Percentiles rank a stretch among this genome's conserved stretches.
These are phyloP conservation scores for Chytridium lagenaria DNA, from an alignment of 371 early-diverging fungal species.

Conservation along the genomic window DNA sequence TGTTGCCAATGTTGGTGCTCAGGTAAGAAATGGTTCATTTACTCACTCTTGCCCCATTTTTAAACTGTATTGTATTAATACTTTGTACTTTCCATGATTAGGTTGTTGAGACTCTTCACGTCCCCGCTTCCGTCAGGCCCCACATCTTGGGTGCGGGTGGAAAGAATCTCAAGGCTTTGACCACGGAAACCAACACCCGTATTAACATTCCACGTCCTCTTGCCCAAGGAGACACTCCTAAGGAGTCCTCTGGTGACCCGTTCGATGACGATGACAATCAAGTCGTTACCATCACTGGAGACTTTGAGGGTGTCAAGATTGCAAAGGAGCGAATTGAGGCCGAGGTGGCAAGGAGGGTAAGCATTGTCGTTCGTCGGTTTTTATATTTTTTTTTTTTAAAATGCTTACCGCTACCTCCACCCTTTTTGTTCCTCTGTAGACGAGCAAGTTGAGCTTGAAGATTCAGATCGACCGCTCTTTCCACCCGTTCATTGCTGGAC, in stretches of 20 bases:
- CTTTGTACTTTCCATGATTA: conserved; percentile 23
- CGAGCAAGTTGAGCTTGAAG: conserved; percentile 55
- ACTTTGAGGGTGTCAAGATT: conserved; percentile 77
- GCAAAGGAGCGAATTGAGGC: conserved; percentile 88
- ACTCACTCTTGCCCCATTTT: too few relatives aligned
- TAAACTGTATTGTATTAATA: too few relatives aligned
- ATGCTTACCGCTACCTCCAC: neutral
- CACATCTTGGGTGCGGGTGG: conserved; percentile 89
- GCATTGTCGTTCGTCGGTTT: conserved; percentile 1
- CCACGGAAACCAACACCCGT: conserved; percentile 74
- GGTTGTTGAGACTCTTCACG: conserved; percentile 57
- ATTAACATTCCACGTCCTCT: conserved; percentile 71
- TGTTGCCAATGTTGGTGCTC: conserved; percentile 72
- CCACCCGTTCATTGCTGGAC: conserved; percentile 84
- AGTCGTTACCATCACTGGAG: conserved; percentile 82
- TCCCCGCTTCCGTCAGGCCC: conserved; percentile 82
- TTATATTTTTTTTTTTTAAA: conserved; percentile 10
- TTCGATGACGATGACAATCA: conserved; percentile 57
- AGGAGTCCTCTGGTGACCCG: conserved; percentile 54
- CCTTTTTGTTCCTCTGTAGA: conserved; percentile 24
- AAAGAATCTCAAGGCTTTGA: conserved; percentile 75
- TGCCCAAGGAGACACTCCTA: conserved; percentile 44
- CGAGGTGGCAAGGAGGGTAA: conserved; percentile 78
- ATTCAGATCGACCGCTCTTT: conserved; percentile 51
- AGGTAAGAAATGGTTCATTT: conserved; percentile 67